Conservation (phyloP, 805 yeast genomes). For the Maudiozyma bulderi region DNA sequence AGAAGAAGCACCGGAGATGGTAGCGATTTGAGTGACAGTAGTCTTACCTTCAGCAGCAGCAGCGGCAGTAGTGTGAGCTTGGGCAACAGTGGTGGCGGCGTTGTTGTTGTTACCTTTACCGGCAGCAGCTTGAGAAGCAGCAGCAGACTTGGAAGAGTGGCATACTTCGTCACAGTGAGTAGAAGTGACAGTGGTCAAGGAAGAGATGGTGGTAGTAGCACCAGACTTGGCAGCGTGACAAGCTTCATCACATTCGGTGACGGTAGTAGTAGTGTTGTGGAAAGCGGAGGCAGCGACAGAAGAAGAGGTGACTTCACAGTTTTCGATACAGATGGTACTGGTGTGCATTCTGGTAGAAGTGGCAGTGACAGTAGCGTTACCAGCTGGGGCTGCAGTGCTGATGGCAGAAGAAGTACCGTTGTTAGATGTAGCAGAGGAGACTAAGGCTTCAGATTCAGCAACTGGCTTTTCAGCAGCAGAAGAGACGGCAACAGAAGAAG, state of each 20-base stretch:
- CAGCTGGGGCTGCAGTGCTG: neutral
- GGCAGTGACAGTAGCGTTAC: conserved; percentile 1
- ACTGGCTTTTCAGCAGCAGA: neutral
- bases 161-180: conserved; percentile 10
- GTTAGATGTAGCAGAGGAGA: neutral
- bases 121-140: conserved; percentile 1
- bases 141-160: conserved; percentile 5
- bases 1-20: conserved; percentile 1
- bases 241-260: conserved; percentile 7
- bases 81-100: conserved; percentile 1
- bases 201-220: conserved; percentile 1
- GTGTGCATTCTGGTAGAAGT: conserved; percentile 1
- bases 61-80: conserved; percentile 1
- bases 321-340: neutral
- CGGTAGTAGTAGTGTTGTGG: conserved; percentile 2
- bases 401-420: neutral
- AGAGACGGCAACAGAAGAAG: neutral
- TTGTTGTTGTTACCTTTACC: conserved; percentile 2
- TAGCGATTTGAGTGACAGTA: conserved; percentile 2
- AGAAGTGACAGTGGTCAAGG: conserved; percentile 3
- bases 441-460: neutral
- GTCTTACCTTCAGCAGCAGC: neutral
- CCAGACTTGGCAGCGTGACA: conserved; percentile 6
- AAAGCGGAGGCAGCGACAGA: neutral
- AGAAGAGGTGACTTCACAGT: neutral